These are phyloP conservation scores for Asterella californica DNA, from an alignment of 225 moss, liverwort and hornwort species.

Conservation along the genomic window DNA sequence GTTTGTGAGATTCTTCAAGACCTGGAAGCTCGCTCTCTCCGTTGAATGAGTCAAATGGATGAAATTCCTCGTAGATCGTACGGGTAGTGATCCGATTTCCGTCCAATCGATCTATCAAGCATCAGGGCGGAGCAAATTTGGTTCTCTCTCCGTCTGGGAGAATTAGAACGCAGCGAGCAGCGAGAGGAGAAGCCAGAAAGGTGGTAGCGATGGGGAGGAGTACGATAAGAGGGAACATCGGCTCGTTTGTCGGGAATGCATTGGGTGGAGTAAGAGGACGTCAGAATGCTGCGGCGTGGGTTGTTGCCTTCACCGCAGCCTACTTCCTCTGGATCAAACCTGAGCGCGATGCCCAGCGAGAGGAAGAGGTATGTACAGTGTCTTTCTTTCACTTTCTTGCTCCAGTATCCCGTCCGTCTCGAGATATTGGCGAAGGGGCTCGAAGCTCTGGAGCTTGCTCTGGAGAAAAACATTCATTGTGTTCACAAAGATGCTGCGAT, in stretches of 20 bases:
- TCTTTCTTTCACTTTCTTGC: not conserved
- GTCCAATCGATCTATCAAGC: too few species aligned
- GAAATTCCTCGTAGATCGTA: too few species aligned
- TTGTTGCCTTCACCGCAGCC: constrained; percentile 66
- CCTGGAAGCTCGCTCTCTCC: too few species aligned
- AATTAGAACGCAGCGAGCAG: not conserved
- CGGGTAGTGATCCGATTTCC: too few species aligned
- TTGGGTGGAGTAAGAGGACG: constrained; percentile 84
- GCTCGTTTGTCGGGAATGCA: constrained; percentile 57
- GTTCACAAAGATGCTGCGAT: not conserved
- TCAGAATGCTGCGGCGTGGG: constrained; percentile 84
- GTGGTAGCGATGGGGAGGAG: constrained; percentile 56
- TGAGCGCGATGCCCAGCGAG: constrained; percentile 65
- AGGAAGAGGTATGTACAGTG: constrained; percentile 59
- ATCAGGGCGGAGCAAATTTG: too few species aligned
- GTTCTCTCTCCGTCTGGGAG: too few species aligned
- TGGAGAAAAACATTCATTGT: not conserved
- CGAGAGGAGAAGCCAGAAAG: not conserved
- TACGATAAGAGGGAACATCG: constrained; percentile 56
- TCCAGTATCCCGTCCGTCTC: not conserved
- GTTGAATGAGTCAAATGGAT: too few species aligned
- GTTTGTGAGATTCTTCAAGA: too few species aligned
- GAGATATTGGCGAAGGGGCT: not conserved
- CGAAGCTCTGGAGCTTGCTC: not conserved
- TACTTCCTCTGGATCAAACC: constrained; percentile 91